phyloP scores from a whole-genome alignment of 305 asterid species.

The Solanum aculeatissimum region DNA sequence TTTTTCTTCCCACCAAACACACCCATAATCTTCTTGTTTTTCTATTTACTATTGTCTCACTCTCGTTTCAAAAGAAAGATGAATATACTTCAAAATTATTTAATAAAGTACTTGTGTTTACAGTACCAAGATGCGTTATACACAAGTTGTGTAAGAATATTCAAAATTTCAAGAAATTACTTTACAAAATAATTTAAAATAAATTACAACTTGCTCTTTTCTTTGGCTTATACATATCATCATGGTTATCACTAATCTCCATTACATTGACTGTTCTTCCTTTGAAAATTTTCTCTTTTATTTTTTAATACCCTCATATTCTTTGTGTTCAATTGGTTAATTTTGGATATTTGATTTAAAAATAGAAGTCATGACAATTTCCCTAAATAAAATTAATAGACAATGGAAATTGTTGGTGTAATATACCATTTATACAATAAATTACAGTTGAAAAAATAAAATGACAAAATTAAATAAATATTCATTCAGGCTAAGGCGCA shows the following conservation, averaged over 20 bases:
- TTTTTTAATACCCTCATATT: not conserved
- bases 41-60: too few species aligned
- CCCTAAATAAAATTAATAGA: not conserved
- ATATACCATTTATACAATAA: too few species aligned
- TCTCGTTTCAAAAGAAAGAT: too few species aligned
- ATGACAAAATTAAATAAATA: too few species aligned
- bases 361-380: not conserved
- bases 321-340: not conserved
- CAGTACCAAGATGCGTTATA: not conserved
- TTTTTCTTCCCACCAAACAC: too few species aligned
- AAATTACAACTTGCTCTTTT: not conserved
- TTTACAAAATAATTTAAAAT: not conserved
- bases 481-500: too few species aligned
- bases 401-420: too few species aligned
- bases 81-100: too few species aligned
- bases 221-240: not conserved
- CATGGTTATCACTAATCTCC: not conserved
- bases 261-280: not conserved
- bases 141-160: not conserved
- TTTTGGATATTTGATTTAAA: not conserved
- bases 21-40: too few species aligned
- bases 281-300: not conserved
- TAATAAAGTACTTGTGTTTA: not conserved
- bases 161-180: not conserved
- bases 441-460: too few species aligned